Conservation (phyloP, 306 rosid species). For the Quercus parvula region DNA sequence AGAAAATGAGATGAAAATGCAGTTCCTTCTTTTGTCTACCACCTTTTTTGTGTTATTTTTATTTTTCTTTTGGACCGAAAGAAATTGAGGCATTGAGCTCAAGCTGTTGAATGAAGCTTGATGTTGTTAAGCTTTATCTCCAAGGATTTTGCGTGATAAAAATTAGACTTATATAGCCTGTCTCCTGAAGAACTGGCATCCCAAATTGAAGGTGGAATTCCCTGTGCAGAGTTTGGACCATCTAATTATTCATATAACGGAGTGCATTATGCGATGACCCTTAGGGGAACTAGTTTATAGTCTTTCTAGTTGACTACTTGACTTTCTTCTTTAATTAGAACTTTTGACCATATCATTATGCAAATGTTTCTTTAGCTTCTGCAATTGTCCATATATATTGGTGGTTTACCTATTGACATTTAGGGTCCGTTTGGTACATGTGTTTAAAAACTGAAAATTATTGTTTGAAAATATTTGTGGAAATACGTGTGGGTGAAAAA, state of each 20-base stretch:
- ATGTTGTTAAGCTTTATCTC: too few relatives aligned
- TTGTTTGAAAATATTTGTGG: too few relatives aligned
- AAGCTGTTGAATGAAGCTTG: too few relatives aligned
- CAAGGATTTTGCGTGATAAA: not conserved
- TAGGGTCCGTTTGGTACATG: too few relatives aligned
- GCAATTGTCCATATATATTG: not conserved
- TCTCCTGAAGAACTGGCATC: not conserved
- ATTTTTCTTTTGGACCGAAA: not conserved
- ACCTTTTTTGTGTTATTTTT: not conserved
- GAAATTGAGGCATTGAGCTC: not conserved
- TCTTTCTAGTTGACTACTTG: not conserved
- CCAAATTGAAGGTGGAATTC: not conserved
- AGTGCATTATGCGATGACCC: not conserved
- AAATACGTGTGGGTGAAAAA: too few relatives aligned
- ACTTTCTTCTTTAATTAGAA: not conserved
- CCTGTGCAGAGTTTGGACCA: not conserved
- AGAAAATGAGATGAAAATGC: not conserved
- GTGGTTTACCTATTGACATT: constrained; percentile 9
- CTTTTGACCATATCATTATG: not conserved
- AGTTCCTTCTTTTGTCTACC: not conserved
- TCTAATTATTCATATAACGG: not conserved
- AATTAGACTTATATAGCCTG: not conserved
- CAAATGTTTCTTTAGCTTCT: not conserved
- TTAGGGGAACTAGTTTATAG: not conserved
- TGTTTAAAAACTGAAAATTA: too few relatives aligned